Percentiles rank a stretch among this genome's conserved stretches.
phyloP scores from a whole-genome alignment of 345 rosid species.

The Eucalyptus urophylla region DNA sequence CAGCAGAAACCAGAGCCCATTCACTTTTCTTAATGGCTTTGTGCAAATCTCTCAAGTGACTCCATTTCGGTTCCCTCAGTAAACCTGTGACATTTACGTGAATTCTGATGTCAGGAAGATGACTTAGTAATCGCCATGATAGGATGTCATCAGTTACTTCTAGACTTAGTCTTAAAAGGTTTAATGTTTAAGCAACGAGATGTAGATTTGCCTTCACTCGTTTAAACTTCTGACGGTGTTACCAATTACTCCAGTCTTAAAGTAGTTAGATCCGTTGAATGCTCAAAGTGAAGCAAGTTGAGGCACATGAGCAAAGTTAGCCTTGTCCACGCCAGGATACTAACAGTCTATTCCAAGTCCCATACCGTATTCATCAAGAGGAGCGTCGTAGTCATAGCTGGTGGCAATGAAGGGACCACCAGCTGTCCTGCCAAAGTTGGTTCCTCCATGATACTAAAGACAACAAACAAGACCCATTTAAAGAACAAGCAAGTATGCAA shows the following conservation, averaged over 20 bases:
- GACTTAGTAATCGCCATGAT: not conserved
- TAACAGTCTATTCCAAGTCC: not conserved
- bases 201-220: not conserved
- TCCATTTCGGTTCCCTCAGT: constrained; percentile 28
- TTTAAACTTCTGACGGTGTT: not conserved
- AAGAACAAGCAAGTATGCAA: not conserved
- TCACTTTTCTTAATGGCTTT: constrained; percentile 31
- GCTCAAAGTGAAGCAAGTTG: not conserved
- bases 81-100: constrained; percentile 2
- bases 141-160: not conserved
- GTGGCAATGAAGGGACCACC: constrained; percentile 41
- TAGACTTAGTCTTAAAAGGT: not conserved
- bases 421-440: constrained; percentile 33
- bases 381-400: constrained; percentile 43
- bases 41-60: constrained; percentile 32
- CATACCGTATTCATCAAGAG: constrained; percentile 34
- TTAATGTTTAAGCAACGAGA: not conserved
- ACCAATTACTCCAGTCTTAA: not conserved
- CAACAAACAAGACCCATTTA: not conserved
- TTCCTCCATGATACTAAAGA: constrained; percentile 37
- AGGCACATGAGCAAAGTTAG: not conserved
- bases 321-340: not conserved
- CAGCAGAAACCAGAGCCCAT: constrained; percentile 31
- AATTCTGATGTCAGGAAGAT: not conserved
- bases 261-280: not conserved